These are phyloP conservation scores for Cercospora sojina DNA, from an alignment of 2,329 filamentous ascomycete species.

Conservation along the genomic window DNA sequence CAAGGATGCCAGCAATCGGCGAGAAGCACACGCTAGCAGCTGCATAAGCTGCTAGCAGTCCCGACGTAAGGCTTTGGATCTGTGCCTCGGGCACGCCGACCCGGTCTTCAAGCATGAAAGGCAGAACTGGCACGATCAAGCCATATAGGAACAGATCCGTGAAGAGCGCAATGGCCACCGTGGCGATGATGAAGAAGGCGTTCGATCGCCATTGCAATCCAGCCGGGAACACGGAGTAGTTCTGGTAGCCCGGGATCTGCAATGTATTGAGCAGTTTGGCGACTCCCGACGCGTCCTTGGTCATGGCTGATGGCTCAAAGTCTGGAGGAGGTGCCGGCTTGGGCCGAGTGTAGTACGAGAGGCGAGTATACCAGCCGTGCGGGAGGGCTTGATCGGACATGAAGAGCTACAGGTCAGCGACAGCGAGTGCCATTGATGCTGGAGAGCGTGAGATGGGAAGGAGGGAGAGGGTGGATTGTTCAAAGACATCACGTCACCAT, in stretches of 20 bases:
- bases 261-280: conserved; percentile 36
- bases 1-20: conserved; percentile 54
- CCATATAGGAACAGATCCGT: conserved; percentile 62
- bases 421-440: not conserved
- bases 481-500: conserved; percentile 16
- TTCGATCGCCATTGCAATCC: conserved; percentile 57
- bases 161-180: conserved; percentile 57
- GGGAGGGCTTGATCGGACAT: conserved; percentile 11
- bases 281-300: conserved; percentile 1
- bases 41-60: conserved; percentile 56
- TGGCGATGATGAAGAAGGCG: conserved; percentile 58
- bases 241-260: conserved; percentile 34
- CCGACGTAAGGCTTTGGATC: conserved; percentile 55
- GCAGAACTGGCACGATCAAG: conserved; percentile 58
- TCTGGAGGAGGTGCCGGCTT: not conserved
- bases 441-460: not conserved
- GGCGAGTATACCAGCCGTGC: conserved; percentile 15
- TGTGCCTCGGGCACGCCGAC: conserved; percentile 49
- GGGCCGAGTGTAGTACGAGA: conserved; percentile 15
- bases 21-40: conserved; percentile 54
- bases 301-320: conserved; percentile 4
- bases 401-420: not conserved
- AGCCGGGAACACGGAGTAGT: conserved; percentile 37
- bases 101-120: conserved; percentile 56
- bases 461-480: not conserved